phyloP scores from a whole-genome alignment of 192 early-diverging fungal species.

The Coemansia erecta region DNA sequence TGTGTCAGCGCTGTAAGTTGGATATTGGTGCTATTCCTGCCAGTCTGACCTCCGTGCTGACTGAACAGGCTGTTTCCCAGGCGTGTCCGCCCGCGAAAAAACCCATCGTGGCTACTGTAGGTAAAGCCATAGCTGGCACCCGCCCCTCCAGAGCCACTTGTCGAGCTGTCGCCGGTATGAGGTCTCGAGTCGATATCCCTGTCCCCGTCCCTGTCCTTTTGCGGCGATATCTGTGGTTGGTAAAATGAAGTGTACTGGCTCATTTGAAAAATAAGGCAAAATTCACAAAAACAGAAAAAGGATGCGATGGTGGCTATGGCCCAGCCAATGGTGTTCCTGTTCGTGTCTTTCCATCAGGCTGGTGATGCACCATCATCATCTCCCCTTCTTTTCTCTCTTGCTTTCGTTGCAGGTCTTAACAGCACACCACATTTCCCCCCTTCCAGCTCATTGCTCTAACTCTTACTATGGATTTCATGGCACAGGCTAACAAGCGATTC shows the following conservation, averaged over 20 bases:
- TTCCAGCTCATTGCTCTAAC: not conserved
- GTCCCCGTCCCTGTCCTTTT: not conserved
- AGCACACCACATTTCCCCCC: too few relatives aligned
- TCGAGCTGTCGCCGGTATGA: not conserved
- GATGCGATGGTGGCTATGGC: too few relatives aligned
- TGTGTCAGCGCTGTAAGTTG: too few relatives aligned
- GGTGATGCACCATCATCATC: too few relatives aligned
- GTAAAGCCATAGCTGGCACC: slow-evolving; percentile 2
- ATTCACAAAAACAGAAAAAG: not conserved
- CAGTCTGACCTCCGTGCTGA: not conserved
- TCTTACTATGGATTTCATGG: slow-evolving; percentile 42
- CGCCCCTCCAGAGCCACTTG: not conserved
- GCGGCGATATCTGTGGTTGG: slow-evolving; percentile 9
- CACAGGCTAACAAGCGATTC: slow-evolving; percentile 30
- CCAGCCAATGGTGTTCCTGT: too few relatives aligned
- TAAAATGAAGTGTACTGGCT: slow-evolving; percentile 18
- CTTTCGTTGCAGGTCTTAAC: not conserved
- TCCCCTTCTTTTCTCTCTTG: not conserved
- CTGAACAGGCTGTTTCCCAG: slow-evolving; percentile 7
- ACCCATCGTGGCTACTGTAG: slow-evolving; percentile 14
- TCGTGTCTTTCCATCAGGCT: too few relatives aligned
- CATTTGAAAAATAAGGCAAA: not conserved
- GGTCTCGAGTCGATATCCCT: not conserved
- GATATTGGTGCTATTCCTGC: not conserved
- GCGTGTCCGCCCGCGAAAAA: slow-evolving; percentile 10